Base-by-base conservation (phyloP, 208 protist genomes). In the Blastocrithidia nonstop region DNA sequence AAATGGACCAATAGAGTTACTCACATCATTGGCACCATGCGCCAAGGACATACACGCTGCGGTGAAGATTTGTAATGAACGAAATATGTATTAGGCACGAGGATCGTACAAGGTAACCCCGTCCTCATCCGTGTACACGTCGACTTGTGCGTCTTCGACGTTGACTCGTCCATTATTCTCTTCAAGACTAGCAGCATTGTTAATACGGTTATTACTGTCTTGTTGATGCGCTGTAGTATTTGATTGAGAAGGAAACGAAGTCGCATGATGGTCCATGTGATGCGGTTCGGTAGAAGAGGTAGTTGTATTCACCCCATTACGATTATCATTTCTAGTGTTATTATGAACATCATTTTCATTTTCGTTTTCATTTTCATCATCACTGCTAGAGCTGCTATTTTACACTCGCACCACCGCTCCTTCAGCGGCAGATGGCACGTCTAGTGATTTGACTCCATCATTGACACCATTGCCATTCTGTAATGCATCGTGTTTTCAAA, bases 11-110 rank as follows among this genome's bases (percentile, higher is more conserved):
- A 78, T 53, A 35, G 67, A 41, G 60, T 85, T 85, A 48, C 70
- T 80, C 50, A 85, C 72, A 50, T 85, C 75, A 56, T 59, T 78
- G 36, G 57, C 53, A 33, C 75, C 75, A 57, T 85, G 71, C 23
- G 75, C 75, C 40, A 81, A 55, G 19, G 71, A 79, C 15, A 66
- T 63, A 51, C 67, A 80, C 27, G 60, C 48, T 15, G 75, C 71
- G 23, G 75, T 85, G 50, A 80, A 57, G 9, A 85, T 39, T 45
- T 81, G 71, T 26, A 85, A 61, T 38, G 66, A 56, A 39, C 69
- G 68, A 50, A 81, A 86, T 45, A 75, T 53, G 45, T 70, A 66
- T 59, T 83, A 68, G 19, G 61, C 63, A 22, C 68, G 73, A 25
- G 57, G 50, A 50, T 82, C 72, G 40, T 63, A 73, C 28, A 63